Conservation (phyloP, 306 rosid species). For the Acacia melanoxylon region DNA sequence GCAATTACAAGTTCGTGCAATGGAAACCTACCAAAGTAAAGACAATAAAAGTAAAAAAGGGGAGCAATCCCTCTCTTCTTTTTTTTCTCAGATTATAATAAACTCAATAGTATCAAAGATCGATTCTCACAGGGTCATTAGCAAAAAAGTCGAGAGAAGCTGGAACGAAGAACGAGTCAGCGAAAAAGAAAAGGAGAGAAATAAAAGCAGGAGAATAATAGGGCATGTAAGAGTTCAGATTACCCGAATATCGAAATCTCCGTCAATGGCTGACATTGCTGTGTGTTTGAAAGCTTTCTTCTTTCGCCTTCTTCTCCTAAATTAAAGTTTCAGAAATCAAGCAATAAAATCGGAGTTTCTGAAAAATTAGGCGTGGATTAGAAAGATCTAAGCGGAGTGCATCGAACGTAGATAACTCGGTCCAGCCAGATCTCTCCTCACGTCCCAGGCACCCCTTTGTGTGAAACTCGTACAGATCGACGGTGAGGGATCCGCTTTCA, state of each 20-base stretch:
- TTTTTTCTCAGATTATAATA: not conserved
- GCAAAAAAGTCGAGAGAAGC: slow-evolving; percentile 97
- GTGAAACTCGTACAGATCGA: too few species aligned
- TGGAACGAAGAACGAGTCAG: slow-evolving; percentile 40
- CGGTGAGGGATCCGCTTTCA: too few species aligned
- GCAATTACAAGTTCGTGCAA: slow-evolving; percentile 97
- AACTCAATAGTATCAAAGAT: not conserved
- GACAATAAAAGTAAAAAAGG: not conserved
- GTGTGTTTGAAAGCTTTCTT: too few species aligned
- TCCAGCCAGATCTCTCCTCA: too few species aligned
- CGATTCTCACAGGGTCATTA: slow-evolving; percentile 77
- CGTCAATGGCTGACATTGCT: too few species aligned
- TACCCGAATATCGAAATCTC: slow-evolving; percentile 83
- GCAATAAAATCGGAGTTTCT: too few species aligned
- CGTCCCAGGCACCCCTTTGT: too few species aligned
- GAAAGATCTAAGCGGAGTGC: too few species aligned
- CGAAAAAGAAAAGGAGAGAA: not conserved
- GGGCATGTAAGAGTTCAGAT: slow-evolving; percentile 11
- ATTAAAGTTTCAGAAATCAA: too few species aligned
- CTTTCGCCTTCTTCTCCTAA: too few species aligned
- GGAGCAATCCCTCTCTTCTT: not conserved
- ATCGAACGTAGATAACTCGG: too few species aligned
- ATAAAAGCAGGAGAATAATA: not conserved
- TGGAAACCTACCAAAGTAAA: slow-evolving; percentile 64
- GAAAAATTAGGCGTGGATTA: too few species aligned